These are phyloP conservation scores for Protea cynaroides DNA, from an alignment of 164 flowering plant genomes.

Conservation along the genomic window DNA sequence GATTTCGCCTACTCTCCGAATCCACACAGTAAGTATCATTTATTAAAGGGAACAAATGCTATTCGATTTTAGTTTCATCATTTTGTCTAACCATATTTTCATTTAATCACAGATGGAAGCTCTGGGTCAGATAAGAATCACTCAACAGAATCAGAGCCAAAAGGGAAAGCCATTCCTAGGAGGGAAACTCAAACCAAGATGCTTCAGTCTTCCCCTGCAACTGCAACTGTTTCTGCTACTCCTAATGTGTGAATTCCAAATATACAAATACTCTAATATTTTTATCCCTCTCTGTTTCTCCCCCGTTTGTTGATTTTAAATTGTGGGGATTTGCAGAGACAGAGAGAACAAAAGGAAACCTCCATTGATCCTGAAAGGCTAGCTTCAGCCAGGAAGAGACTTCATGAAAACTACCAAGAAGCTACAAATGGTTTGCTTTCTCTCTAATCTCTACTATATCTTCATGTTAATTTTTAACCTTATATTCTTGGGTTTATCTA, in stretches of 20 bases:
- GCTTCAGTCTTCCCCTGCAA: conserved; percentile 21
- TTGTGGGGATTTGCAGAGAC: conserved; percentile 36
- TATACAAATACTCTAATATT: background rate
- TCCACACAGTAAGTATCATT: conserved; percentile 58
- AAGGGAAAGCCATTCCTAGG: conserved; percentile 31
- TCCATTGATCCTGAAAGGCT: conserved; percentile 60
- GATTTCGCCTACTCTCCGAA: conserved; percentile 75
- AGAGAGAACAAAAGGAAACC: conserved; percentile 37
- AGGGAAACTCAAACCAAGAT: conserved; percentile 37
- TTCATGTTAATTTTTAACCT: background rate
- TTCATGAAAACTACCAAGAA: conserved; percentile 85
- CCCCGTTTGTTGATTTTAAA: background rate
- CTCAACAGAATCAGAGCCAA: conserved; percentile 50
- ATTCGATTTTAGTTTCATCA: background rate
- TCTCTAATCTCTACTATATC: background rate
- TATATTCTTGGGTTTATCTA: background rate
- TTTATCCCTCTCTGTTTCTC: background rate
- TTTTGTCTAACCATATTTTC: too few species aligned
- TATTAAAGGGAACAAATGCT: conserved; percentile 6
- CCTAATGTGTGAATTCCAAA: conserved; percentile 28
- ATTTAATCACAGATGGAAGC: conserved; percentile 41
- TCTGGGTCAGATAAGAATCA: conserved; percentile 56
- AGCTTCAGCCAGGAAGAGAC: conserved; percentile 82
- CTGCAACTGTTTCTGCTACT: conserved; percentile 29
- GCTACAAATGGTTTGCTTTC: conserved; percentile 76